Base-by-base conservation (phyloP, 2,329 filamentous ascomycete genomes). In the Mycosphaerella sp. region DNA sequence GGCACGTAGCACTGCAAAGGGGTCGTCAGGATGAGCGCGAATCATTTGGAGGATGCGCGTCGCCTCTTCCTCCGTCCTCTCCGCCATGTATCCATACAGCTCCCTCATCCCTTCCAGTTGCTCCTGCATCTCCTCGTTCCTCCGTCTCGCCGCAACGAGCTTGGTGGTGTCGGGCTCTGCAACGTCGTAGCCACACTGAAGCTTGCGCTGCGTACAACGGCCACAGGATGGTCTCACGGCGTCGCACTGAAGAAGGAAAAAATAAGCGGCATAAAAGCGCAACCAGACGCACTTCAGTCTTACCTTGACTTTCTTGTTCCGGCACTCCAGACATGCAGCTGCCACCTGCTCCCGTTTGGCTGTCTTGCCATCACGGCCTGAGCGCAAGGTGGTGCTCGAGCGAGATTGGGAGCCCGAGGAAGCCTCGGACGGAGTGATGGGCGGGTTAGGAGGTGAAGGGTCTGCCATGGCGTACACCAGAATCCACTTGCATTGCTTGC, bases 241-340 rank as follows among this genome's bases (percentile, higher is more conserved):
- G 29, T 53, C 43, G 43, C 50, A 53, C 50, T 53, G 29, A 11
- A 39, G 47, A n/a, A 14, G 12, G 31, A 34, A 21, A 31, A 21
- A 31, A 34, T 52, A 32, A 52, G 50, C 43, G 49, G 34, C 31
- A 41, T 14, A 7, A 36, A 40, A 12, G 17, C 26, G 43, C 23
- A 43, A 34, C 26, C 34, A 39, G 10, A 17, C 5, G 26, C 6
- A 17, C 29, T 12, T 17, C n/a, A 10, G 45, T 7, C 43, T 41
- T 34, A 53, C 50, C 50, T 53, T 53, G 50, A 53, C 50, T 21
- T 53, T 53, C 34, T 53, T 53, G 43, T 36, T 47, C 12, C 50
- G 50, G 11, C 50, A 53, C 45, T 53, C 32, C 12, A 53, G 43
- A 29, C 50, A 53, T 10, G 50, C 50, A 9, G 50, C 50, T 1